phyloP scores from a whole-genome alignment of 177 flowering plant genomes.

The Vitis hybrid region DNA sequence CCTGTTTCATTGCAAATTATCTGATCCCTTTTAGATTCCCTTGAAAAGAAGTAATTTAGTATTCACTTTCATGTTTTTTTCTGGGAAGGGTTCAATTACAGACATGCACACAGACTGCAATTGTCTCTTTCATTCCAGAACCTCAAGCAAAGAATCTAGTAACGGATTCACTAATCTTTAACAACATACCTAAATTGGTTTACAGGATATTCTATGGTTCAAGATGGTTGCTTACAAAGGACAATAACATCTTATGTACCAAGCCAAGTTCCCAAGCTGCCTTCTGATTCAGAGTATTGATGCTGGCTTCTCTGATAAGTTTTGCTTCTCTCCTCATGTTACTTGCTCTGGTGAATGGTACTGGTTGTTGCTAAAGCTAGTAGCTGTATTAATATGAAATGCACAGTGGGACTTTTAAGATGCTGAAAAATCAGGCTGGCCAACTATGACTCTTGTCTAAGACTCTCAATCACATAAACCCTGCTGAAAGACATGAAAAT shows the following conservation, averaged over 20 bases:
- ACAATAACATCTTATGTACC: not conserved
- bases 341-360: slow-evolving; percentile 2
- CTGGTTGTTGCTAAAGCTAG: not conserved
- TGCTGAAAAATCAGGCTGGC: too few relatives aligned
- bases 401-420: too few relatives aligned
- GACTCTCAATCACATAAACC: not conserved
- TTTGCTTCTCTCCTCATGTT: not conserved
- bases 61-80: not conserved
- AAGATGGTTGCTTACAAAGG: not conserved
- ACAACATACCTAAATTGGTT: not conserved
- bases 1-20: not conserved
- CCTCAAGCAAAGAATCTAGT: not conserved
- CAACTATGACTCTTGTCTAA: not conserved
- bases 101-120: too few relatives aligned
- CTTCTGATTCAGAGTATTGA: not conserved
- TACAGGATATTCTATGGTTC: not conserved
- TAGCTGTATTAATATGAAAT: too few relatives aligned
- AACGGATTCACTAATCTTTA: not conserved
- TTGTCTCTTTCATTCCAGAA: not conserved
- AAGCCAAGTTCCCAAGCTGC: not conserved
- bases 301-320: slow-evolving; percentile 3
- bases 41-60: not conserved
- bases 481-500: not conserved
- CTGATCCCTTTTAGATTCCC: not conserved
- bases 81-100: too few relatives aligned